Base-by-base conservation (phyloP, 139 green algal species). In the Coccomyxa sp. region DNA sequence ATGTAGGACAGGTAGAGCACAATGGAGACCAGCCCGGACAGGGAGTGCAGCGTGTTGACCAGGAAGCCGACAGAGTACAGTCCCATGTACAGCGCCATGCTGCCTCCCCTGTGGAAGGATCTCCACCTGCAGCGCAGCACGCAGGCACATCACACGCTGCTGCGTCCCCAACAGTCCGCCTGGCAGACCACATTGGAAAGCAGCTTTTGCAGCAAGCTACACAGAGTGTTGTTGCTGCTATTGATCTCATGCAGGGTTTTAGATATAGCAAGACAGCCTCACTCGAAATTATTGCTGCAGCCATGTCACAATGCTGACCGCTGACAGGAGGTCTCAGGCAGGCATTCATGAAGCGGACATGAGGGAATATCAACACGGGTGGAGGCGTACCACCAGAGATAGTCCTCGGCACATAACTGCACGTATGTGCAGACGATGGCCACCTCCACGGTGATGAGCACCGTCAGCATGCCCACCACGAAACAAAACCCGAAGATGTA, bases 401-500 rank as follows among this genome's bases (percentile, higher is more conserved):
- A 97, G 86, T 98, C 93, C 82, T 98, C 93, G 7, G 93, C 91
- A 76, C 94, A 97, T 31, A 98, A 90, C 86, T 97, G 93, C 73
- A 95, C 87, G 68, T 86, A 90, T n/a, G 91, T 95, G 85, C 91
- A 95, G 72, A 97, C 90, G 40, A 97, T 84, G 16, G 85, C 79
- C 69, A 96, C 92, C 81, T 98, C 92, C 9, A 90, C 83, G 39
- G 91, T 97, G 84, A 97, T 95, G 78, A 97, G 73, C 18, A 94
- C 79, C 7, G 93, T 97, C 16, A 98, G 86, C 33, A 89, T n/a
- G 12, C 89, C 89, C 69, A 97, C 93, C 37, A 97, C 78, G 80
- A 96, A 91, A 68, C 97, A 89, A 81, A 96, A 96, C 68, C 92
- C 92, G 81, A 84, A 84, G 39, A 84, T 84, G 90, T 98, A 98